Base-by-base conservation (phyloP, 352 stramenopile genomes). In the Pythium grandisporangium region DNA sequence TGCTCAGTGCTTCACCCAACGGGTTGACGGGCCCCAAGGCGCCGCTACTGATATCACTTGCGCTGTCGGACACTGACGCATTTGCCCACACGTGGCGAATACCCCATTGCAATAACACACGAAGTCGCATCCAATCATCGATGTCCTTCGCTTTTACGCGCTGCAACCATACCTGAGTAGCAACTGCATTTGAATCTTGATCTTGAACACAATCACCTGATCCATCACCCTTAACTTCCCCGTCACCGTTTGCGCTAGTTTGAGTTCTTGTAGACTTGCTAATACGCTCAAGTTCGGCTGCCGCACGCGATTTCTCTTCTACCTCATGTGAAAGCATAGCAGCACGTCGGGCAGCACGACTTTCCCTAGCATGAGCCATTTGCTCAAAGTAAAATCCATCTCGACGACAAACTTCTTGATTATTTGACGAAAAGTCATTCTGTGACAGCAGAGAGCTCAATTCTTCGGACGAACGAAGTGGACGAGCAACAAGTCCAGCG, bases 341-440 rank as follows among this genome's bases (percentile, higher is more conserved):
- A 16, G 54, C 50, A 6, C 73, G 68, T 51, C 73, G 69, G 33
- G 69, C 67, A 20, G 72, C 60, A 5, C 78, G 66, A 17, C 78
- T 74, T 51, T 92, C 75, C n/a, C 70, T 65, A 1, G 75, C 72
- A 39, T 88, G 76, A 1, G 75, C 75, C 53, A 92, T 73, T 48
- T 92, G 76, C 42, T 92, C 78, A 44, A 89, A 78, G 49, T 87
- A 92, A 39, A 92, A 92, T 4, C 69, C 61, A 45, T 92, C 78
- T 6, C 78, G 75, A 13, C 78, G 73, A 16, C 61, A 63, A 7
- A 92, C 75, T 55, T 92, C 78, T 37, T 73, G 69, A 35, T 87
- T 85, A 35, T 82, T 92, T 4, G 57, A 58, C 4, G 35, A 37
- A 41, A 92, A 92, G 26, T 92, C 78, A 37, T 57, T 63, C 2